These are phyloP conservation scores for Eucalyptus coolabah DNA, from an alignment of 345 rosid genomes.

Conservation along the genomic window DNA sequence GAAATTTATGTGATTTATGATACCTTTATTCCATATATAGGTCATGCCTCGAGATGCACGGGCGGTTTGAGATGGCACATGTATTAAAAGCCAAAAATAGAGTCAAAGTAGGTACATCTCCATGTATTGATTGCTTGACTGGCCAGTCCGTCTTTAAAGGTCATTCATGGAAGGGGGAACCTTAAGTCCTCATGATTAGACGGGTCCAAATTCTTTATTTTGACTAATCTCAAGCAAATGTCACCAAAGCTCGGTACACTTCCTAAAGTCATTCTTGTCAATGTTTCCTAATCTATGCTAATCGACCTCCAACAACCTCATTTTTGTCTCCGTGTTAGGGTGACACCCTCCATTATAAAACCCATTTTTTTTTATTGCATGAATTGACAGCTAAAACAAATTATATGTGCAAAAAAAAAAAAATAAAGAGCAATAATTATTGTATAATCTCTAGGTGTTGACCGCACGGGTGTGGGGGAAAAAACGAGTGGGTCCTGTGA, in stretches of 20 bases:
- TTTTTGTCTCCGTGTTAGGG: neutral
- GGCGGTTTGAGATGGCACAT: neutral
- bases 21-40: neutral
- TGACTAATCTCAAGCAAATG: neutral
- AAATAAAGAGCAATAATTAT: neutral
- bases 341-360: neutral
- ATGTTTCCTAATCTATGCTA: neutral
- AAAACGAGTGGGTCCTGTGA: conserved; percentile 1
- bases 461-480: conserved; percentile 42
- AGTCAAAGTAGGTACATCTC: neutral
- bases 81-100: neutral
- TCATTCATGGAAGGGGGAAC: neutral
- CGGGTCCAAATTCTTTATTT: conserved; percentile 1
- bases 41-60: neutral
- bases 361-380: neutral
- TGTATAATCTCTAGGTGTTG: conserved; percentile 4
- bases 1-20: neutral
- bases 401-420: neutral
- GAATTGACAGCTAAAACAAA: neutral
- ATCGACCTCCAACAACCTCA: neutral
- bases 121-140: neutral
- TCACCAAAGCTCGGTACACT: neutral
- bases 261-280: neutral
- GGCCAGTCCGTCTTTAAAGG: neutral
- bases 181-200: neutral